Base-by-base conservation (phyloP, 2,329 filamentous ascomycete species). In the Penicillium sp. region DNA sequence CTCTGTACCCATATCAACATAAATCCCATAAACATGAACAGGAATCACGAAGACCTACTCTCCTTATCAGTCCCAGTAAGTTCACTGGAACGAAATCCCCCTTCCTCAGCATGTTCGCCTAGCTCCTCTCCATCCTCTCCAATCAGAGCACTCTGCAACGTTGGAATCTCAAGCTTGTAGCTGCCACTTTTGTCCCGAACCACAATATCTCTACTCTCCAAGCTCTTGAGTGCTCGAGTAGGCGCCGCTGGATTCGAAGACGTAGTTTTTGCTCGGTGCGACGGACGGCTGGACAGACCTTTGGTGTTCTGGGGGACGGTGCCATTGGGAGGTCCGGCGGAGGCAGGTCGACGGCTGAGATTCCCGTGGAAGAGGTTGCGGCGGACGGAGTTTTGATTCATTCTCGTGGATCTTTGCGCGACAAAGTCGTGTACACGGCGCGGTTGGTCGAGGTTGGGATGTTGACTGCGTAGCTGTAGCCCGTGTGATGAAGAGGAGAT, bases 81-180 rank as follows among this genome's bases (percentile, higher is more conserved):
- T 14, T 62, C 65, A 13, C 57, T 56, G 76, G 74, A 53, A 73
- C 76, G 47, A 83, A 80, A 58, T 84, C 56, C 50, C 25, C 84
- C 39, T 79, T 77, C 63, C 57, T 80, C 77, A 45, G 80, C 73
- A 13, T 66, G 66, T 19, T 67, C 69, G 35, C 74, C 73, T 55
- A 72, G 64, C 28, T 70, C 72, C 30, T 72, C 72, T 3, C 63
- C 70, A 41, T 71, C 67, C 25, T 71, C 69, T 12, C 67, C 62
- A n/a, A 64, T 55, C 18, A 70, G 51, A 13, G 64, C 53, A 8
- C 65, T 63, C 16, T 71, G 72, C 25, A 76, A 60, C 5, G 67
- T 52, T 4, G 75, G 76, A 27, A 77, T 66, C 40, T 76, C 72
- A 11, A 78, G 59, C 25, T 71, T 70, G 51, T 77, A 78, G 22